A percentile compares a stretch with the other conserved stretches of the same genome.
Evolutionary conservation across 78 protist species (phyloP).

Genomic region (Blattamonas nauphoetae): DNA sequence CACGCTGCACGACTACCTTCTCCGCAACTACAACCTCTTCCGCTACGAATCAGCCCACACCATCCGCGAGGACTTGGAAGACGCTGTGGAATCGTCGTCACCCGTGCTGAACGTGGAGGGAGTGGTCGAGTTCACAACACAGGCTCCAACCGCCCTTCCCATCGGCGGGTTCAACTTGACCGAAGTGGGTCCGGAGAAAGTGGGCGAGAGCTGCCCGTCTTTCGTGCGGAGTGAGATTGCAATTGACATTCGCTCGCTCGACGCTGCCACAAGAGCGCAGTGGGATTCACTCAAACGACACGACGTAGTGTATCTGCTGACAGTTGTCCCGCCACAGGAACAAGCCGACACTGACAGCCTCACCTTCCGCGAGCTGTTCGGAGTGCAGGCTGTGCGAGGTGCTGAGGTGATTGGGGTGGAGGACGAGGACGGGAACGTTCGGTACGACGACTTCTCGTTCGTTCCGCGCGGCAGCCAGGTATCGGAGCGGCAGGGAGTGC

Average conservation of each 20-base stretch:
- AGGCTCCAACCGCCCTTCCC: slow-evolving; percentile 72
- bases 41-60: slow-evolving; percentile 70
- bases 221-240: slow-evolving; percentile 46
- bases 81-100: not conserved
- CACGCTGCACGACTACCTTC: slow-evolving; percentile 78
- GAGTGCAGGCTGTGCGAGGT: slow-evolving; percentile 31
- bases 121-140: slow-evolving; percentile 47
- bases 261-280: slow-evolving; percentile 25
- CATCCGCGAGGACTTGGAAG: slow-evolving; percentile 66
- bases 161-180: slow-evolving; percentile 20
- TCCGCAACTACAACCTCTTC: slow-evolving; percentile 71
- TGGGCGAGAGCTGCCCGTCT: slow-evolving; percentile 71
- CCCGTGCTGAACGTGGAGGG: not conserved
- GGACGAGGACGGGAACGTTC: slow-evolving; percentile 43
- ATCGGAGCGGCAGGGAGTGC: slow-evolving; percentile 1
- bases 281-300: slow-evolving; percentile 65
- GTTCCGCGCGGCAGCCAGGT: too few relatives aligned
- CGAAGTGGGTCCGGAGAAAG: slow-evolving; percentile 42
- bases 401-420: slow-evolving; percentile 30
- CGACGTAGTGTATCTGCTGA: slow-evolving; percentile 64
- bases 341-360: too few relatives aligned
- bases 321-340: slow-evolving; percentile 20
- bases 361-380: slow-evolving; percentile 3
- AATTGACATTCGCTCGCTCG: not conserved
- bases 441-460: not conserved